A percentile compares a stretch with the other conserved stretches of the same genome.
These are phyloP conservation scores for Grigorovia transvaalensis DNA, from an alignment of 805 yeast species.

Conservation along the genomic window DNA sequence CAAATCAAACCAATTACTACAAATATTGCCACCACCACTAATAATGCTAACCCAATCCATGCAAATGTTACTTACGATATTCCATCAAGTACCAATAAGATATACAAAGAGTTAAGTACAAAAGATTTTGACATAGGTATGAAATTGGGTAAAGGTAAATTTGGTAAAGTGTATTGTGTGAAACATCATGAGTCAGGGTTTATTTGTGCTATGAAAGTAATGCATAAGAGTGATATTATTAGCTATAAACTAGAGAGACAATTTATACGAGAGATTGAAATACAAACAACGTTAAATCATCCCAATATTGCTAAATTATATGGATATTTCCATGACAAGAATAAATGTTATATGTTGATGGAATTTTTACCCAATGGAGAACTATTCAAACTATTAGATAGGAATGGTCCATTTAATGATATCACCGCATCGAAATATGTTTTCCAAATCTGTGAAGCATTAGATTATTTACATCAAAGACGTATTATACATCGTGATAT, in stretches of 20 bases:
- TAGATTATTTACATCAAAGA: constrained; percentile 65
- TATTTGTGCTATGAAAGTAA: constrained; percentile 82
- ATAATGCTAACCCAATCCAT: background rate
- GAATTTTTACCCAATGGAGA: constrained; percentile 87
- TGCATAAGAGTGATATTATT: constrained; percentile 73
- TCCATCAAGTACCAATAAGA: background rate
- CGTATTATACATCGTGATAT: constrained; percentile 85
- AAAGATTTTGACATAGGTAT: constrained; percentile 78
- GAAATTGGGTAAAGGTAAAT: constrained; percentile 83
- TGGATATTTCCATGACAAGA: constrained; percentile 76
- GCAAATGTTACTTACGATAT: background rate
- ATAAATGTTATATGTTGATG: constrained; percentile 69
- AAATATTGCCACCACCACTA: background rate
- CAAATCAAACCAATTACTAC: background rate
- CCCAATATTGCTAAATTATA: constrained; percentile 70
- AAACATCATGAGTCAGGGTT: constrained; percentile 64
- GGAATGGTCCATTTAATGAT: constrained; percentile 62
- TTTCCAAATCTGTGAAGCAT: constrained; percentile 72
- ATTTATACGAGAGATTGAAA: constrained; percentile 83
- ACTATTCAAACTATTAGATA: constrained; percentile 60
- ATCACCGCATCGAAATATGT: constrained; percentile 67
- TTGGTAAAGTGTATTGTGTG: constrained; percentile 88
- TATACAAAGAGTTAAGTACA: constrained; percentile 5
- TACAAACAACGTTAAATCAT: constrained; percentile 72
- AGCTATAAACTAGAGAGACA: constrained; percentile 73